phyloP scores from a whole-genome alignment of 768 basidiomycete species.

The Serendipita vermifera region DNA sequence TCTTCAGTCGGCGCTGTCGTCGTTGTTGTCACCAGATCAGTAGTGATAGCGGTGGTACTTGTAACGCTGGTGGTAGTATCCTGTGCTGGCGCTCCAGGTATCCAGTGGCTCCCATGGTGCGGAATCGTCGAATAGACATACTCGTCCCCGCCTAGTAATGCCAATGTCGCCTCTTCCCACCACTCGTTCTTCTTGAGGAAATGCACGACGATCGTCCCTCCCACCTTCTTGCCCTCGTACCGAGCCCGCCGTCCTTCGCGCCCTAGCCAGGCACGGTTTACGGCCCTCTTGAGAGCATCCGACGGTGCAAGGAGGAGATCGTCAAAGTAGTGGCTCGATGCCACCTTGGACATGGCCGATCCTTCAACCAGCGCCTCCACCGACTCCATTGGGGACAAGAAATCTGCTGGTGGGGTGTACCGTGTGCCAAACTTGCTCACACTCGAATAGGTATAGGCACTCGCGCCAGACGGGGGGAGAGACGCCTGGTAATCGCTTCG shows the following conservation, averaged over 20 bases:
- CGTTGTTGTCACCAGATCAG: too few relatives aligned
- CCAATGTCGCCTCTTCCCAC: slow-evolving; percentile 88
- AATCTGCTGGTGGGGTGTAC: slow-evolving; percentile 56
- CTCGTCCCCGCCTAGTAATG: slow-evolving; percentile 70
- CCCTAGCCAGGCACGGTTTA: slow-evolving; percentile 42
- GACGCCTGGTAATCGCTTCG: slow-evolving; percentile 9
- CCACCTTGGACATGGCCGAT: slow-evolving; percentile 61
- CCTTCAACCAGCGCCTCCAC: slow-evolving; percentile 92
- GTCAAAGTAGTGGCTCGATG: slow-evolving; percentile 15
- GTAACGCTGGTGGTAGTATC: too few relatives aligned
- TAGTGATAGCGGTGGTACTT: too few relatives aligned
- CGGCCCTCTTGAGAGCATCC: not conserved
- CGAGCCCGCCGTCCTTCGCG: slow-evolving; percentile 56
- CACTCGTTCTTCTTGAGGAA: slow-evolving; percentile 96
- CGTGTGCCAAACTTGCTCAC: slow-evolving; percentile 74
- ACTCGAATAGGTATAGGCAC: slow-evolving; percentile 60
- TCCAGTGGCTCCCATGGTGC: too few relatives aligned
- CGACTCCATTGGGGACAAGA: slow-evolving; percentile 53
- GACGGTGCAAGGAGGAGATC: not conserved
- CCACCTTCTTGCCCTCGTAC: slow-evolving; percentile 57
- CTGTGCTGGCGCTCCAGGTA: too few relatives aligned
- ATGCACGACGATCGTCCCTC: slow-evolving; percentile 91
- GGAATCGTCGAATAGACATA: slow-evolving; percentile 13
- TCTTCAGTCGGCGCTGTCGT: too few relatives aligned
- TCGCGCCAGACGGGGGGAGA: slow-evolving; percentile 9